These are phyloP conservation scores for Aurantiochytrium sp. DNA, from an alignment of 108 stramenopile genomes.

Conservation along the genomic window DNA sequence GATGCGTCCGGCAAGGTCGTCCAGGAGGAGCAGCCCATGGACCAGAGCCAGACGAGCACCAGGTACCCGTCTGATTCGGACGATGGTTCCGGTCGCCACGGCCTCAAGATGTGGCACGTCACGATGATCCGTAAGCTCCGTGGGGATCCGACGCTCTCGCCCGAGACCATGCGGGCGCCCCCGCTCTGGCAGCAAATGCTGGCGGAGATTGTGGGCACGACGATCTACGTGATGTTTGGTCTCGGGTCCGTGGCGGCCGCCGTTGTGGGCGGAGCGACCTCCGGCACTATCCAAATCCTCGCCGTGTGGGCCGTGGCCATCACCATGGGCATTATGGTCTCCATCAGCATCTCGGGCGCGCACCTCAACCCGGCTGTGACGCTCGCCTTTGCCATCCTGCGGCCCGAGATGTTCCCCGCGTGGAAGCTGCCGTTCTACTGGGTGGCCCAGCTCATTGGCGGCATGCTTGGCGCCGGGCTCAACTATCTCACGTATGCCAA, in stretches of 20 bases:
- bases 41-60: not conserved
- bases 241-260: slow-evolving; percentile 54
- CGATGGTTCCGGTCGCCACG: not conserved
- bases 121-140: not conserved
- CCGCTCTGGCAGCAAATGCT: slow-evolving; percentile 48
- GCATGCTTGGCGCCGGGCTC: slow-evolving; percentile 42
- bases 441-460: slow-evolving; percentile 50
- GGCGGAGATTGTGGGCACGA: slow-evolving; percentile 62
- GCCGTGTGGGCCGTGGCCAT: slow-evolving; percentile 61
- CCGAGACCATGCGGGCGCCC: not conserved
- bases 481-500: slow-evolving; percentile 47
- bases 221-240: slow-evolving; percentile 56
- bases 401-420: slow-evolving; percentile 30
- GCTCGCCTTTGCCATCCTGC: slow-evolving; percentile 48
- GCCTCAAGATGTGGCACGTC: not conserved
- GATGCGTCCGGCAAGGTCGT: not conserved
- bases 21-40: not conserved
- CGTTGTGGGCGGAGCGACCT: slow-evolving; percentile 39
- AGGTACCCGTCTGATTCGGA: no score
- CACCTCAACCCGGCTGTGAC: slow-evolving; percentile 58
- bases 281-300: slow-evolving; percentile 56
- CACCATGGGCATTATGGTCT: slow-evolving; percentile 55
- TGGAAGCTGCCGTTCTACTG: slow-evolving; percentile 51
- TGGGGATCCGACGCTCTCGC: not conserved
- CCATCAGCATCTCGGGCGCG: slow-evolving; percentile 39